Percentiles rank a stretch among this genome's conserved stretches.
phyloP scores from a whole-genome alignment of 768 basidiomycete species.

The Clitopilus passeckerianus region DNA sequence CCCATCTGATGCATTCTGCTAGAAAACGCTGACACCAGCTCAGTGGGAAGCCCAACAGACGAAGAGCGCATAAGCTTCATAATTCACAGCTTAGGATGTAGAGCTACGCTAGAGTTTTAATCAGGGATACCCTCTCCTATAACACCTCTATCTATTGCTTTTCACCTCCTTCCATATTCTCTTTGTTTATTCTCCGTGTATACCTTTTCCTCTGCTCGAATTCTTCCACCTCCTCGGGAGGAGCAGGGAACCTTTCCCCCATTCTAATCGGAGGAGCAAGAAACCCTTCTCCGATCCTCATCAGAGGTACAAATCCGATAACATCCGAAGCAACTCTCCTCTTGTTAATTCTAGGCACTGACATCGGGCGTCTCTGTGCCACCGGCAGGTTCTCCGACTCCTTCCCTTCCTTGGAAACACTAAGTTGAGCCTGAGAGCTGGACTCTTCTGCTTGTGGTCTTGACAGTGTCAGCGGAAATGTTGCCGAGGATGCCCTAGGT shows the following conservation, averaged over 20 bases:
- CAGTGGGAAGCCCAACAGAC: constrained; percentile 46
- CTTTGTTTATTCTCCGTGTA: background rate
- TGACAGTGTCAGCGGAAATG: background rate
- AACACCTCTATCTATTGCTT: background rate
- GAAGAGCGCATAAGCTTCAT: background rate
- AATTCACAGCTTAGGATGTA: background rate
- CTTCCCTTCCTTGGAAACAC: background rate
- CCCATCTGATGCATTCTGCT: background rate
- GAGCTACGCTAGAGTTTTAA: background rate
- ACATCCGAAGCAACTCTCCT: background rate
- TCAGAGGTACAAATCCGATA: background rate
- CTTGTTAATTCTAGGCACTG: background rate
- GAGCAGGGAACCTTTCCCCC: too few relatives aligned
- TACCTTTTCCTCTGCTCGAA: background rate
- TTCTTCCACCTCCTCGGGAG: too few relatives aligned
- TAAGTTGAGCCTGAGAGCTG: background rate
- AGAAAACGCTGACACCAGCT: constrained; percentile 73
- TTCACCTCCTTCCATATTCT: background rate
- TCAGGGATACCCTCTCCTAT: background rate
- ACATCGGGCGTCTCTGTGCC: background rate
- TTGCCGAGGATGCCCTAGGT: background rate
- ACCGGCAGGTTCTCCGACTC: background rate
- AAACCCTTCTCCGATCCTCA: background rate
- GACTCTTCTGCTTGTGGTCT: background rate
- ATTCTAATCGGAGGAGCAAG: background rate